These are phyloP conservation scores for Fraxinus americana DNA, from an alignment of 257 asterid species.

Conservation along the genomic window DNA sequence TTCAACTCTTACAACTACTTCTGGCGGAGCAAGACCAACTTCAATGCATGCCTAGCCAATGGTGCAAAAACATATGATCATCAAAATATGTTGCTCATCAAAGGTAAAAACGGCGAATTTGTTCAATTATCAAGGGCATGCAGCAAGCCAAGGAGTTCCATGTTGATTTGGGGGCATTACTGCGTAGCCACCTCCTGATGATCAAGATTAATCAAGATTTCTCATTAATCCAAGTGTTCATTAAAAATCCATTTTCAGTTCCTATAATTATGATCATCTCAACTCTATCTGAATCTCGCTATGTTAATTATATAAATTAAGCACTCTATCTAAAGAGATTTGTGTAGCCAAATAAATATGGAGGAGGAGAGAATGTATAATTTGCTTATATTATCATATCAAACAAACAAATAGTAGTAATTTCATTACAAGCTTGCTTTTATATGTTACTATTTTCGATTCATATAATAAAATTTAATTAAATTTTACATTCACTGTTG, in stretches of 20 bases:
- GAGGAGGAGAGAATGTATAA: constrained; percentile 4
- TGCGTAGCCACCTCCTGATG: constrained; percentile 78
- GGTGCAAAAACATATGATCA: constrained; percentile 29
- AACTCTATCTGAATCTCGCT: constrained; percentile 1
- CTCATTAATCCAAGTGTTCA: not conserved
- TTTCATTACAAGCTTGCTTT: not conserved
- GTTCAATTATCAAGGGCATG: constrained; percentile 56
- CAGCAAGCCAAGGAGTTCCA: constrained; percentile 61
- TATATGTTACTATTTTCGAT: not conserved
- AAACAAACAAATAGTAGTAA: not conserved
- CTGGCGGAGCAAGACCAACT: constrained; percentile 55
- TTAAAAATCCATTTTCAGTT: not conserved
- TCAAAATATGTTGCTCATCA: constrained; percentile 49
- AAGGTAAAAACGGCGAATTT: constrained; percentile 45
- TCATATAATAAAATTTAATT: not conserved
- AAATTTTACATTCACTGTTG: not conserved
- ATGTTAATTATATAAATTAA: not conserved
- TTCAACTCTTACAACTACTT: constrained; percentile 67
- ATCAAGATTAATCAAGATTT: not conserved
- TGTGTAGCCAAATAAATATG: constrained; percentile 27
- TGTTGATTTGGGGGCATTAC: constrained; percentile 53
- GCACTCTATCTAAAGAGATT: constrained; percentile 11
- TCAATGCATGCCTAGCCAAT: constrained; percentile 16
- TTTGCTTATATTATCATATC: constrained; percentile 2
- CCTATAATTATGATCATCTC: not conserved